Evolutionary conservation across 345 rosid genomes (phyloP), one percentile per base, ranked within the genome.

Genomic region (Syzygium aqueum): DNA sequence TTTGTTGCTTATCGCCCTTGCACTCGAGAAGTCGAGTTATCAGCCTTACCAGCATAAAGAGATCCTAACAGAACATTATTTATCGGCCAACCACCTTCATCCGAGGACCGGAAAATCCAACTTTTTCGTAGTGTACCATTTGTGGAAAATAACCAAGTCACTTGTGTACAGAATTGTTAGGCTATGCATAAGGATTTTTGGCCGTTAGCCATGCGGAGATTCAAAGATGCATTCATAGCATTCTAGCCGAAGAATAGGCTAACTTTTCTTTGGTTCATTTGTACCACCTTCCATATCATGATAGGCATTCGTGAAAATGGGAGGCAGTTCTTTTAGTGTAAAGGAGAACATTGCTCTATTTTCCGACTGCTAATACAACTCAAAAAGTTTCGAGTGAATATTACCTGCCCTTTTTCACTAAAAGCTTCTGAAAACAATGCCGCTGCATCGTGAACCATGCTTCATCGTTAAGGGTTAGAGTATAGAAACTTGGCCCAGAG

Each of bases 1-100:
- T 96, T 96, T 85, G 95, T 96, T 84, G 98, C 94, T 27, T 97
- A 94, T 90, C 94, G 96, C 50, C 98, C 98, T 85, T 94, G 94
- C 88, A 91, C 96, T 23, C 96, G 93, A 88, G 94, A 94, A 90
- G 98, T 96, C n/a, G 99, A 97, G 90, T 90, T 95, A 86, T 97
- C 98, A 30, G 93, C 94, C 51, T 57, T 94, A 90, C 94, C 95
- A 93, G 88, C 87, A 52, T 85, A 78, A 84, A 84, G 82, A 33
- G 46, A 85, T 59, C 22, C 46, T 80, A 19, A 78, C 49, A 27
- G 53, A 65, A 22, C 25, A 23, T 21, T 25, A 33, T 54, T 10
- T 28, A 43, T 0, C 59, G 10, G 46, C 78, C 15, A 11, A 19
- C 49, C 50, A 54, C 63, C 61, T 12, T 57, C 40, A 25, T 25